phyloP scores from a whole-genome alignment of 2,329 filamentous ascomycete genomes.

The Rhynchosporium graminicola region DNA sequence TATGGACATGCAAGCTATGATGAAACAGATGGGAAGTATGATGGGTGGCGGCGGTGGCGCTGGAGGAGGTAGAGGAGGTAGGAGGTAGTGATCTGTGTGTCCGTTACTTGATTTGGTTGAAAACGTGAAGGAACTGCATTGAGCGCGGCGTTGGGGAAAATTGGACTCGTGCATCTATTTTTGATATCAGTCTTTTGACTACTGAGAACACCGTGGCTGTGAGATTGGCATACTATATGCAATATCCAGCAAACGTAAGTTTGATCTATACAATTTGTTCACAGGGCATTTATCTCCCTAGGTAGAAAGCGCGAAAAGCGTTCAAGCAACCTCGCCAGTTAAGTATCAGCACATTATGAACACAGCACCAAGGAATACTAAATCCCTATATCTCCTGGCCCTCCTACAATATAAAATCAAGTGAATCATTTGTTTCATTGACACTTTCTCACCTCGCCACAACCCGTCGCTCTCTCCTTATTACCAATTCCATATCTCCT shows the following conservation, averaged over 20 bases:
- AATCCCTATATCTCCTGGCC: no score
- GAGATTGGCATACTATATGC: no score
- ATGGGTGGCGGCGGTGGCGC: slow-evolving; percentile 46
- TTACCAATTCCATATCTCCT: no score
- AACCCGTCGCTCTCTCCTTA: no score
- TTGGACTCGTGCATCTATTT: not conserved
- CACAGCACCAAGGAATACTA: not conserved
- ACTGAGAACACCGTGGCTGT: not conserved
- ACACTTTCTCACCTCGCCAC: no score
- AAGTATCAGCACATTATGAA: not conserved
- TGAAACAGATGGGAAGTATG: slow-evolving; percentile 63
- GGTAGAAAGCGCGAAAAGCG: not conserved
- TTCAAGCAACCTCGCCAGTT: not conserved
- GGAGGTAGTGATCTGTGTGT: slow-evolving; percentile 20
- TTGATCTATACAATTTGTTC: not conserved
- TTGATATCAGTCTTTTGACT: not conserved
- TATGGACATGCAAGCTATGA: slow-evolving; percentile 79
- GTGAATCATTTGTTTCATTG: no score
- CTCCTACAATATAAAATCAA: no score
- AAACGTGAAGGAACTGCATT: slow-evolving; percentile 14
- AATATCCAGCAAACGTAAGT: no score
- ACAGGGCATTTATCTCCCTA: not conserved
- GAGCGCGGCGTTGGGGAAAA: slow-evolving; percentile 19
- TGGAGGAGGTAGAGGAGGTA: slow-evolving; percentile 37
- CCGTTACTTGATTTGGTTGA: slow-evolving; percentile 5